Base-by-base conservation (phyloP, 257 asterid genomes). In the Ilex aquifolium region DNA sequence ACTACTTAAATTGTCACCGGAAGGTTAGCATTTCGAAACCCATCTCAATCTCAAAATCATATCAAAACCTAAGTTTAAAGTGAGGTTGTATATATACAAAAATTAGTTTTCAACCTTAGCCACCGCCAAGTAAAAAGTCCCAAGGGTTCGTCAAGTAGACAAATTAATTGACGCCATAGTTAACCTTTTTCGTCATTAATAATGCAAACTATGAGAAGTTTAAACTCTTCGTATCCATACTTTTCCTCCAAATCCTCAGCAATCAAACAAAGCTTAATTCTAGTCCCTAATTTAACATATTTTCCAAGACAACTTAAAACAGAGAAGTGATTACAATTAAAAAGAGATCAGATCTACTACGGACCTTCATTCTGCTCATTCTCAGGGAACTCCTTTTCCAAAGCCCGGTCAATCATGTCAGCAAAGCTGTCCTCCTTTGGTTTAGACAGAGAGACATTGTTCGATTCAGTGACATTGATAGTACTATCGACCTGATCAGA, bases 351-450 rank as follows among this genome's bases (percentile, higher is more conserved):
- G 95, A 87, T 87, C 88, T 66, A 70, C 50, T 51, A 46, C 2
- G 50, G 69, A 93, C 97, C 97, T 87, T 90, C 82, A 49, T 68
- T 84, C 75, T 78, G 94, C 81, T 90, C 96, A 69, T 75, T 90
- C 81, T 93, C 99, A 44, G 87, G 76, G 72, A 93, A 93, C 77
- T 93, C 99, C 76, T 90, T 90, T 75, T 86, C 90, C 21, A 93
- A 83, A 31, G 99, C 99, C 48, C 92, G 95, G 85, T 87, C 97
- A 65, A 90, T 87, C 87, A 93, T 90, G 68, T 85, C 97, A 56
- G 99, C 97, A 46, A 93, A 85, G 11, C 94, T 93, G 27, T 85
- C 90, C 77, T 87, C 96, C 75, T 82, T 87, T 32, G 73, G 69
- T 63, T 57, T 65, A 46, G 86, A 79, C 72, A 21, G 63, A 32